Base-by-base conservation (phyloP, 176 grass and related monocot species). In the Alloteropsis semialata region DNA sequence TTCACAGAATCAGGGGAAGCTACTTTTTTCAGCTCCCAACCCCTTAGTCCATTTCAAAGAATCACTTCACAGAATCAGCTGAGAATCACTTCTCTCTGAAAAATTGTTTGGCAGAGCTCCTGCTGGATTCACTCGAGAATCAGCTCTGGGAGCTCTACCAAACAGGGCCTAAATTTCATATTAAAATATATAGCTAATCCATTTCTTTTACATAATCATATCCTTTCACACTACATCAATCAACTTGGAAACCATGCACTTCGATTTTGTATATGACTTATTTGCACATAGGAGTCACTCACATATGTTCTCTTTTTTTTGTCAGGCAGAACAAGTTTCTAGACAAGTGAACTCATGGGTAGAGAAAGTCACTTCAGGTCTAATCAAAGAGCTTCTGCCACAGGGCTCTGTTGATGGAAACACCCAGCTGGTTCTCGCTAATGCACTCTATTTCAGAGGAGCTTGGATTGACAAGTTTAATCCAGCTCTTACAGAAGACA, bases 401-500 rank as follows among this genome's bases (percentile, higher is more conserved):
- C 13, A 42, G 17, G 84, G 81, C 8, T 91, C 84, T 84, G 84
- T 92, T 77, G 64, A 85, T 3, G 34, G 9, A 5, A 84, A 36
- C 33, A 92, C 91, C 5, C 82, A 87, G 25, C 77, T 97, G 74
- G 69, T 97, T 49, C 80, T 97, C 65, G 76, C 84, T 10, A 97
- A 94, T 78, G 91, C 94, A 11, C 84, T 97, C 5, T 94, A 97
- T 84, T 97, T 97, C 64, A 91, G 90, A 61, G 91, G 91, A 46
- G 61, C 87, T 48, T 97, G 91, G 91, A 83, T 59, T 49, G 87
- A 93, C 51, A 97, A 91, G 82, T 97, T 93, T 51, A 70, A 97
- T 70, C 50, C 84, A 30, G 86, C 81, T 18, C 28, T 65, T 62
- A 94, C 89, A 28, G 69, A 78, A 86, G 76, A 85, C 2, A 50